Conservation (phyloP, 768 basidiomycete genomes). For the Porpolomopsis calyptriformis region DNA sequence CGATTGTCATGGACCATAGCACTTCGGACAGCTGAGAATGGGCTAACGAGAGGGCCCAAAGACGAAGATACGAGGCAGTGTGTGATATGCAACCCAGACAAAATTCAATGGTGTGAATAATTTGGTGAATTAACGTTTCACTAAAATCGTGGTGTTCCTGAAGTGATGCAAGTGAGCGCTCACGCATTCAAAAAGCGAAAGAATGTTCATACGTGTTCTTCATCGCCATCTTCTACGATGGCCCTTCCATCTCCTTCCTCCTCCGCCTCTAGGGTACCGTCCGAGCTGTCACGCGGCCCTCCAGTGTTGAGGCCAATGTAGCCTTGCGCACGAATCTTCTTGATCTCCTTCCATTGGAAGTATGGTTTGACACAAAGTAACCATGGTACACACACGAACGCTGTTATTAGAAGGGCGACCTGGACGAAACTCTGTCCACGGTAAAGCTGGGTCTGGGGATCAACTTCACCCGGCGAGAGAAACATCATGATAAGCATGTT, state of each 20-base stretch:
- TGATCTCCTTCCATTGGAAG: constrained; percentile 79
- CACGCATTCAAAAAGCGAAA: constrained; percentile 5
- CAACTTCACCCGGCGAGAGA: constrained; percentile 75
- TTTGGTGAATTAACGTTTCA: constrained; percentile 92
- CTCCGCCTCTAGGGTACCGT: constrained; percentile 61
- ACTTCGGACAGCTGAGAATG: constrained; percentile 97
- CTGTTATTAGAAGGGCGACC: constrained; percentile 63
- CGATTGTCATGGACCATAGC: constrained; percentile 83
- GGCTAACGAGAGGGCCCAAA: constrained; percentile 96
- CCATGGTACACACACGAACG: constrained; percentile 88
- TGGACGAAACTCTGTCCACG: constrained; percentile 83
- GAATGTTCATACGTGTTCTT: constrained; percentile 54
- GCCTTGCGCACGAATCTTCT: constrained; percentile 72
- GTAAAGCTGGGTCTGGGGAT: constrained; percentile 62
- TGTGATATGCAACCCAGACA: constrained; percentile 98
- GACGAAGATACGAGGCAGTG: constrained; percentile 84
- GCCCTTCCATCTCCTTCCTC: constrained; percentile 72
- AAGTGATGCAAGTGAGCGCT: constrained; percentile 6
- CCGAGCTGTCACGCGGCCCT: constrained; percentile 39
- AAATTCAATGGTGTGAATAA: constrained; percentile 99
- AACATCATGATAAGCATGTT: constrained; percentile 98
- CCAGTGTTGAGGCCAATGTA: constrained; percentile 66
- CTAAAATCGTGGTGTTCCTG: constrained; percentile 85
- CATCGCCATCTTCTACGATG: constrained; percentile 59
- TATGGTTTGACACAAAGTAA: constrained; percentile 91